Conservation (phyloP, 257 asterid genomes). For the Plantago major region DNA sequence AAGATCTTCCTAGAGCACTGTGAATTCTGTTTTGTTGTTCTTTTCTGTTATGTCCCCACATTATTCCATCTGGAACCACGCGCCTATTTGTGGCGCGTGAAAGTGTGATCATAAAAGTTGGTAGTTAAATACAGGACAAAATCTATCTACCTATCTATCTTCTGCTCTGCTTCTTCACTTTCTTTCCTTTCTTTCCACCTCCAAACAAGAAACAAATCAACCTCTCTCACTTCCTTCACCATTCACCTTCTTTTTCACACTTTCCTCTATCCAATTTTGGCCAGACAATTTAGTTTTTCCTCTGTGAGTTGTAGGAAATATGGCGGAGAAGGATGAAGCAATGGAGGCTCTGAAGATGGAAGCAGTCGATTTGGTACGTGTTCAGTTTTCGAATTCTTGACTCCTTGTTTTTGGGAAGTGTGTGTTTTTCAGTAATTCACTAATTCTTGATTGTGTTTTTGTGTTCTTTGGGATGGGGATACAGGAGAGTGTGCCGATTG, state of each 20-base stretch:
- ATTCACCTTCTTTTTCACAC: too few relatives aligned
- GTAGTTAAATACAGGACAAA: too few relatives aligned
- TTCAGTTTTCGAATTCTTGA: not conserved
- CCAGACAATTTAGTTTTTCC: not conserved
- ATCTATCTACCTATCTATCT: not conserved
- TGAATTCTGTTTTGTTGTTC: too few relatives aligned
- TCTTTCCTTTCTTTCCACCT: too few relatives aligned
- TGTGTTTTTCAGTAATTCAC: not conserved
- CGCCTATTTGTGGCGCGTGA: too few relatives aligned
- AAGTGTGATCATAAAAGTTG: too few relatives aligned
- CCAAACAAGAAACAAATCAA: too few relatives aligned
- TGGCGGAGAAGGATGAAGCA: slow-evolving; percentile 55
- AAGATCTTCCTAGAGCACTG: too few relatives aligned
- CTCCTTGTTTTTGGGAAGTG: not conserved
- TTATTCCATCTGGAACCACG: too few relatives aligned
- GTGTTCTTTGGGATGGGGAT: not conserved
- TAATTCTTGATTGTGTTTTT: slow-evolving; percentile 1
- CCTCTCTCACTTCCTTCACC: too few relatives aligned
- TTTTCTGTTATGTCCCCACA: too few relatives aligned
- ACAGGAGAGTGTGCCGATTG: slow-evolving; percentile 64
- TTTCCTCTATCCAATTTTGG: too few relatives aligned
- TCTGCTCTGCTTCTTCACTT: slow-evolving; percentile 2
- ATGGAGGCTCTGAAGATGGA: slow-evolving; percentile 64
- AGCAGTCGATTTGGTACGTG: slow-evolving; percentile 59
- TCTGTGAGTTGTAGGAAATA: slow-evolving; percentile 13